Evolutionary conservation across 306 rosid genomes (phyloP), one percentile per base, ranked within the genome.

Genomic region (Cicer chorassanicum): DNA sequence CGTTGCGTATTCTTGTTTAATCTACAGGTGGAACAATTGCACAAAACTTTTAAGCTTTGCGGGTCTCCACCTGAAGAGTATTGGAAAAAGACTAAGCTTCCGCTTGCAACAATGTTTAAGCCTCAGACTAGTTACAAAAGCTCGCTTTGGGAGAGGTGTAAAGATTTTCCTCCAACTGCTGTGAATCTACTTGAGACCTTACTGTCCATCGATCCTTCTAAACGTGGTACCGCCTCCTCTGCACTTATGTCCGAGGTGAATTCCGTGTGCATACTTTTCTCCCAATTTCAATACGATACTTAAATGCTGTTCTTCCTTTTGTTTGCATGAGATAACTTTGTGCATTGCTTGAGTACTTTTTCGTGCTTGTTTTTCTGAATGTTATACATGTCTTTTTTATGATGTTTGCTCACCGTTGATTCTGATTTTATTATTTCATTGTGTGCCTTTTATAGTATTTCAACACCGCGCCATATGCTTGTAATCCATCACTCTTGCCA

Each of bases 211-310:
- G 97, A 95, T 67, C 90, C 97, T 53, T 65, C 64, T 36, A 81
- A 83, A 69, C 99, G 99, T 4, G 97, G 98, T 24, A 95, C 99
- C 8, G 98, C 96, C 55, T 90, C 98, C 53, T 90, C 99, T 67
- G 97, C 96, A 59, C 86, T 95, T 56, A 88, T 86, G 82, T 89
- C 98, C 6, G 93, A 95, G 97, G 99, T 95, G 64, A 80, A 45
- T 61, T 44, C 42, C 8, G 41, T 68, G 3, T 74, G 40, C 43
- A 55, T 57, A 41, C 6, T 41, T 21, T 49, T 44, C 24, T 51
- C 46, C 61, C 59, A 62, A 79, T 70, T 71, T 39, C 50, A 45
- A 13, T 18, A 36, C 1, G 9, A 40, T 54, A 45, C 24, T 38
- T 8, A 15, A 62, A 14, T 62, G 8, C 46, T 16, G 40, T 36